Evolutionary conservation across 106 monocot genomes (phyloP), one percentile per base, ranked within the genome.

Genomic region (Platanthera zijinensis): DNA sequence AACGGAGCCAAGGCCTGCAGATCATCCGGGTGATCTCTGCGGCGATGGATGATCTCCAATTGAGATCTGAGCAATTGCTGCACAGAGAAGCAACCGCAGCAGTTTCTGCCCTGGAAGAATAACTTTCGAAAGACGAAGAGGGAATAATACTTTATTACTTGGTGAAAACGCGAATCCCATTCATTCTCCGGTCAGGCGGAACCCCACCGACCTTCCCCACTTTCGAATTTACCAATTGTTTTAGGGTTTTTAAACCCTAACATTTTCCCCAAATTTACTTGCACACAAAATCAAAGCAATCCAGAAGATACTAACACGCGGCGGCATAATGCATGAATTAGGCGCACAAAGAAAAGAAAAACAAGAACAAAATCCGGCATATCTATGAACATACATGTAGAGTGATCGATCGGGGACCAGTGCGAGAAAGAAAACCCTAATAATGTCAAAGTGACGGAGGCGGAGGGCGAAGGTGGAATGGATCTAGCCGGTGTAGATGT

Each of bases 401-500:
- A 39, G 70, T 1, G 48, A 70, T 7, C 48, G 48, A 70, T 7
- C 48, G 10, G 15, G 47, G 70, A 48, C 17, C 13, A 48, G 13
- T 15, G 48, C 6, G 7, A 17, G 70, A 47, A 48, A n/a, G 47
- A 48, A 70, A 70, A 70, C 70, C 69, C 70, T 70, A 70, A 70
- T 70, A 70, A 70, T n/a, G 15, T 47, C n/a, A 70, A 7, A 39
- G 2, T 39, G 39, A 3, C 39, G 39, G 39, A 48, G 4, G 15
- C 48, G 7, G 48, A 70, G 45, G 47, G 9, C 32, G 47, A 70
- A 47, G n/a, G n/a, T n/a, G n/a, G 5, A 45, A 48, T 17, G 28
- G 48, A 12, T 30, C 74, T 80, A 88, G 32, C 89, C 86, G 46
- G 89, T 82, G 83, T 84, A 77, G 89, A 89, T 89, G 79, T 86